Conservation (phyloP, 2,329 filamentous ascomycete species). For the Pyricularia pennisetigena region DNA sequence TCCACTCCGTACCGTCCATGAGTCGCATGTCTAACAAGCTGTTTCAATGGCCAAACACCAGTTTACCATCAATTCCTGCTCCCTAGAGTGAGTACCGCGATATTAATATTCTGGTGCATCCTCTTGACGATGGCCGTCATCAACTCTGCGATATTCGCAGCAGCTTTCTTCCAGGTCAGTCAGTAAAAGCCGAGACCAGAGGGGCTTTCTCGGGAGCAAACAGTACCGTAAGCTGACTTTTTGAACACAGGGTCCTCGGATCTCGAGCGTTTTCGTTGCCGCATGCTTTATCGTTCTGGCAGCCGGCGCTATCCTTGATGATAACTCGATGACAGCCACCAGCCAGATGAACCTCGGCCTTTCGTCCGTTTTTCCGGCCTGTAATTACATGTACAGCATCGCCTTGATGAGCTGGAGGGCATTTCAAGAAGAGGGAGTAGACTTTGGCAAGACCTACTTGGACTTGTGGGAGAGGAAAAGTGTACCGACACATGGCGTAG, state of each 20-base stretch:
- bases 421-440: slow-evolving; percentile 45
- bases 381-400: slow-evolving; percentile 77
- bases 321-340: slow-evolving; percentile 47
- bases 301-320: slow-evolving; percentile 75
- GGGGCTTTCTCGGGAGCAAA: not conserved
- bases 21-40: not conserved
- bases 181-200: not conserved
- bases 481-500: not conserved
- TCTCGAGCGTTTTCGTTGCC: slow-evolving; percentile 72
- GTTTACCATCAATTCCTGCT: slow-evolving; percentile 57
- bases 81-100: slow-evolving; percentile 47
- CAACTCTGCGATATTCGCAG: slow-evolving; percentile 72
- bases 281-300: slow-evolving; percentile 68
- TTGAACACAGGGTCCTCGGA: slow-evolving; percentile 55
- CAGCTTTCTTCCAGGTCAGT: slow-evolving; percentile 60
- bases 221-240: not conserved
- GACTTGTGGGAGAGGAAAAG: slow-evolving; percentile 51
- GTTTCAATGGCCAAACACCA: not conserved
- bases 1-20: not conserved
- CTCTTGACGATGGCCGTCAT: slow-evolving; percentile 67
- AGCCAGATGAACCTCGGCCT: slow-evolving; percentile 63
- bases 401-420: slow-evolving; percentile 74
- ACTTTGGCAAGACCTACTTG: slow-evolving; percentile 53
- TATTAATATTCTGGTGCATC: slow-evolving; percentile 67
- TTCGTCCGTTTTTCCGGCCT: slow-evolving; percentile 56